phyloP scores from a whole-genome alignment of 148 eudicot genomes.

The Rhododendron molle region DNA sequence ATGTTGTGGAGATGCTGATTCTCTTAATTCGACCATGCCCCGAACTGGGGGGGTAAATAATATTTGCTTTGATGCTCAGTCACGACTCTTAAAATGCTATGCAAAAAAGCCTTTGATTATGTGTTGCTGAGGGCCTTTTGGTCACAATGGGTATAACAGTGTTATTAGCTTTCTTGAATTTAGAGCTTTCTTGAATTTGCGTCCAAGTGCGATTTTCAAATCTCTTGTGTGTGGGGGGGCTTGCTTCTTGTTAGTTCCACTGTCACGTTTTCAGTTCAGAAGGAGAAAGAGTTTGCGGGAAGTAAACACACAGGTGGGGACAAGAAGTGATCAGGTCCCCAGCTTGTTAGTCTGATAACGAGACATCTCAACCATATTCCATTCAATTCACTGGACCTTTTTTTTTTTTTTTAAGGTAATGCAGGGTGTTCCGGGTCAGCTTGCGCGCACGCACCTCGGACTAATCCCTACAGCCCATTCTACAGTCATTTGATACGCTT shows the following conservation, averaged over 20 bases:
- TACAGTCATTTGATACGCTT: too few relatives aligned
- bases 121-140: constrained; percentile 7
- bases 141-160: neutral
- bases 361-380: constrained; percentile 7
- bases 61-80: too few relatives aligned
- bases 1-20: too few relatives aligned
- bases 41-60: too few relatives aligned
- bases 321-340: constrained; percentile 5
- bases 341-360: constrained; percentile 9
- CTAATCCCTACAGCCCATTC: too few relatives aligned
- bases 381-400: neutral
- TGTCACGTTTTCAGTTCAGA: constrained; percentile 2
- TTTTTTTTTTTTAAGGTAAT: too few relatives aligned
- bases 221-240: neutral
- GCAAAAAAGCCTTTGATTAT: too few relatives aligned
- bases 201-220: neutral
- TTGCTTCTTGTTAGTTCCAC: neutral
- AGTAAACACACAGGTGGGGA: constrained; percentile 11
- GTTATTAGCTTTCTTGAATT: neutral
- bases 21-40: too few relatives aligned
- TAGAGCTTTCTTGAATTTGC: neutral
- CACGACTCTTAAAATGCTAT: too few relatives aligned
- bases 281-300: constrained; percentile 13
- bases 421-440: too few relatives aligned
- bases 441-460: too few relatives aligned